Base-by-base conservation (phyloP, 805 yeast genomes). In the Cyberlindnera euphorbiae region DNA sequence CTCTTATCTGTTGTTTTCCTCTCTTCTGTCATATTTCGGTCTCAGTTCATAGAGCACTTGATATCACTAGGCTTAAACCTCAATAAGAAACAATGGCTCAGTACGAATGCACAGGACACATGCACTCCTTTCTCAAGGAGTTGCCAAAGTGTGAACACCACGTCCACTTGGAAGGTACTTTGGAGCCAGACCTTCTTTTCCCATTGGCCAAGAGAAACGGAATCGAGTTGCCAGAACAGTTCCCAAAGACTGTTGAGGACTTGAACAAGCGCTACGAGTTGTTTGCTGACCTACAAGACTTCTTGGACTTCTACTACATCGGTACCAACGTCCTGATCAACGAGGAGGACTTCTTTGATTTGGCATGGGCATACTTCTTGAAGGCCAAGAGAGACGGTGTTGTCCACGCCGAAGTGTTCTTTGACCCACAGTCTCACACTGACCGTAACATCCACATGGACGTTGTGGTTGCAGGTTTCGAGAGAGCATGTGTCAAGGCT, bases 61-160 rank as follows among this genome's bases (percentile, higher is more conserved):
- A n/a, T n/a, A n/a, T n/a, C n/a, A n/a, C n/a, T n/a, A n/a, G 22
- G 9, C 22, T 19, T 8, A 11, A 24, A 26, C 28, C 13, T 13
- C 6, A 17, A 26, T 6, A 6, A 16, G 4, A 17, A 6, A 31
- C 21, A 27, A 50, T 50, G 49, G 46, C 54, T 8, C 45, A 44
- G 15, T 49, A 53, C 54, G 61, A 60, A 36, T 60, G 69, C 36
- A 37, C 55, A 21, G 52, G 52, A 12, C 58, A 62, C 35, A 67
- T 71, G 67, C 62, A 61, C 36, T 50, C 58, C 40, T 83, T 82
- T 58, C 67, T 83, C 32, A 64, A 59, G 27, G 90, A 80, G 48
- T 65, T 85, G 33, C 95, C 95, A 40, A 85, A 85, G 60, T 84
- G 93, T 64, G 95, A 85, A 58, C 90, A 84, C 56, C 95, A 85